Evolutionary conservation across 2,329 filamentous ascomycete genomes (phyloP).

Genomic region (Alternaria sp.): DNA sequence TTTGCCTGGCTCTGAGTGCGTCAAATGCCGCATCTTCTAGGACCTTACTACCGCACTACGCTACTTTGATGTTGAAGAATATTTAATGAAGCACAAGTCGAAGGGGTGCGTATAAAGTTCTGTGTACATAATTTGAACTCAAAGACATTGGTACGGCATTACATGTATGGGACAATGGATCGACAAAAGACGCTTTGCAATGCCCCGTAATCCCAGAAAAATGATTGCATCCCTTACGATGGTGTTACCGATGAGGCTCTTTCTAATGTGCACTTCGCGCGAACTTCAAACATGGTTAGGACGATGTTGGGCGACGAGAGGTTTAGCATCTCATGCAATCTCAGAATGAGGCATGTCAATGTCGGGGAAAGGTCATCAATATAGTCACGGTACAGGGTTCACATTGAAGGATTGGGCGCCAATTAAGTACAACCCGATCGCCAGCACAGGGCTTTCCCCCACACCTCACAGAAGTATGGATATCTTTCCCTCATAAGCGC

Average conservation of each 20-base stretch:
- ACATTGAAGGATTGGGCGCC: slow-evolving; percentile 67
- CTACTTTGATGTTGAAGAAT: not conserved
- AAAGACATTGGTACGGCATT: not conserved
- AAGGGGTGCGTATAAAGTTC: not conserved
- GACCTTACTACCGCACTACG: not conserved
- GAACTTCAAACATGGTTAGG: not conserved
- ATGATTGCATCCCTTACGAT: no score
- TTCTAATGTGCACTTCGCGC: no score
- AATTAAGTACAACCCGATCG: slow-evolving; percentile 83
- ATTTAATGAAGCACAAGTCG: not conserved
- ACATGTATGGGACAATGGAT: not conserved
- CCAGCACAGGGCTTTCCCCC: slow-evolving; percentile 99
- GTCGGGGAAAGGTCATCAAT: not conserved
- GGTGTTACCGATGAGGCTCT: no score
- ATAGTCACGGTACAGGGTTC: slow-evolving; percentile 23
- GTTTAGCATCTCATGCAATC: not conserved
- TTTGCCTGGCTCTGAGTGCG: slow-evolving; percentile 35
- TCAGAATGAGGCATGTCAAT: not conserved
- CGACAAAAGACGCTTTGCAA: not conserved
- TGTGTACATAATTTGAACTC: slow-evolving; percentile 9
- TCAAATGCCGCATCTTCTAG: accelerated
- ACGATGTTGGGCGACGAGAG: not conserved
- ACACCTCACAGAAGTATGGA: slow-evolving; percentile 61
- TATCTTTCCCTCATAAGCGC: slow-evolving; percentile 99
- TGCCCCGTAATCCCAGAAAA: accelerated